Base-by-base conservation (phyloP, 495 filamentous ascomycete genomes). In the Jackrogersella minutella region DNA sequence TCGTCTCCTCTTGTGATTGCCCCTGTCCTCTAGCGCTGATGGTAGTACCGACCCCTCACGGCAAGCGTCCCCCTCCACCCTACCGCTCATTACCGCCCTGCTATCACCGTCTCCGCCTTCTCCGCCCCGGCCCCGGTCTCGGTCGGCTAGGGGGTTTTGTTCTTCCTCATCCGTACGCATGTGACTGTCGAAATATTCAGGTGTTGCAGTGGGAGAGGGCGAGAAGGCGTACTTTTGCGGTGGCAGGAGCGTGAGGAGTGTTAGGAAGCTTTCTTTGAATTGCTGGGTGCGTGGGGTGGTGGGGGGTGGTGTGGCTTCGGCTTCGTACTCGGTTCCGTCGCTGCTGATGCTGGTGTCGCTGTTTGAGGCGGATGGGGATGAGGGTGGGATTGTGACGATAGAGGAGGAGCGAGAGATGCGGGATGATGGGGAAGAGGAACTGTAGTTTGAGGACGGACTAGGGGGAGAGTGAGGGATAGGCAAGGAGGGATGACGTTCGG, bases 261-360 rank as follows among this genome's bases (percentile, higher is more conserved):
- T 16, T 2, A 46, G 44, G 51, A 68, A 68, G 10, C 44, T 24
- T 9, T 31, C 51, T 52, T 53, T 34, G 50, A 58, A 68, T 3
- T 13, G 52, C 31, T 5, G 28, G 17, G 50, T 43, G 9, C 5
- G 24, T 21, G 50, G 26, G 8, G 34, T 47, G 11, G 40, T 6
- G 16, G 37, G 49, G 24, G 19, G 22, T 4, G 22, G 41, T 1
- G 7, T 31, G 6, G 22, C 14, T 6, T 8, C 13, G 22, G 36
- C n/a, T 1, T 33, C 9, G n/a, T 50, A 9, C 0, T 22, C 3
- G 2, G 2, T 2, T 5, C 17, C 16, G 9, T 5, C 7, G 39
- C 2, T 26, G 41, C 26, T 46, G 13, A 22, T 22, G 40, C n/a
- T 5, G 41, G 41, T 13, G 10, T 9, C 14, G 9, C 3, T 14